Evolutionary conservation across 2,329 filamentous ascomycete species (phyloP).

Genomic region (Akanthomyces uredinophilus): DNA sequence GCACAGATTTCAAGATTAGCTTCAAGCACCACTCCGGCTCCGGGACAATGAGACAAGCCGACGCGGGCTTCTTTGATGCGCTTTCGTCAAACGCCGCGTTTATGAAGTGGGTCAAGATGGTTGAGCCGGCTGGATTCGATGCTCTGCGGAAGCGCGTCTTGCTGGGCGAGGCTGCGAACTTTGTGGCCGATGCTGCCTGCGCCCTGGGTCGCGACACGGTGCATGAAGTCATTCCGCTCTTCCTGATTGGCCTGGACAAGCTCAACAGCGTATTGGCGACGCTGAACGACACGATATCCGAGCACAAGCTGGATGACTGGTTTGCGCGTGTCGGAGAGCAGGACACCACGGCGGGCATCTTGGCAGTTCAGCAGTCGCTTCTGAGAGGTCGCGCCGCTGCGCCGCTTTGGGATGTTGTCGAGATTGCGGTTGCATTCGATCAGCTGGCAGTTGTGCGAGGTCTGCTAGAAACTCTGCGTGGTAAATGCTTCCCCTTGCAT

Average conservation of each 20-base stretch:
- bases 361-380: conserved; percentile 6
- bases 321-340: background rate
- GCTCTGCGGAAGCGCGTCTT: conserved; percentile 2
- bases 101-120: conserved; percentile 4
- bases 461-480: background rate
- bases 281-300: background rate
- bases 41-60: conserved; percentile 2
- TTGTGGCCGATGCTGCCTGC: conserved; percentile 10
- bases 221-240: conserved; percentile 9
- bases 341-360: background rate
- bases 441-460: background rate
- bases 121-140: conserved; percentile 4
- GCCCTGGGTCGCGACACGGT: conserved; percentile 8
- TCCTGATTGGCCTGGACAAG: conserved; percentile 11
- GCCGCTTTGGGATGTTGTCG: conserved; percentile 2
- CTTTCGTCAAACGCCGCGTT: background rate
- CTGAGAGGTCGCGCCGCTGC: background rate
- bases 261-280: conserved; percentile 3
- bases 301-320: conserved; percentile 12
- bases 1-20: background rate
- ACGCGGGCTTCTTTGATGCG: conserved; percentile 3
- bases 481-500: background rate
- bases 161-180: conserved; percentile 11
- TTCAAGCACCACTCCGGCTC: conserved; percentile 7
- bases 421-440: background rate